phyloP scores from a whole-genome alignment of 192 early-diverging fungal species.

The Coemansia sp. region DNA sequence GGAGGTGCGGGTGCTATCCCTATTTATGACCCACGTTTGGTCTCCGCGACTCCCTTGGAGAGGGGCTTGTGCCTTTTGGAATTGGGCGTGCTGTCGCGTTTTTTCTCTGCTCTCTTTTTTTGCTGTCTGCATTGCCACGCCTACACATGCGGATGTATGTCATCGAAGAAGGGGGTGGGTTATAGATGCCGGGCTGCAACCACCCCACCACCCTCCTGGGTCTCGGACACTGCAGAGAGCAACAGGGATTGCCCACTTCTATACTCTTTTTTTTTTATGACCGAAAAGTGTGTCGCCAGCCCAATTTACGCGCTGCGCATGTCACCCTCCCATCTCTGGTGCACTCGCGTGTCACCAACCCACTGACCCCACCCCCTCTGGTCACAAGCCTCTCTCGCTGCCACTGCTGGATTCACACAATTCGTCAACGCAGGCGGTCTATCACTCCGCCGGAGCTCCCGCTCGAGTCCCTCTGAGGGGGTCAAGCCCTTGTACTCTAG shows the following conservation, averaged over 20 bases:
- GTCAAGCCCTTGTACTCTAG: neutral
- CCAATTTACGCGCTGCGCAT: conserved; percentile 11
- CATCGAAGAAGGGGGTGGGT: neutral
- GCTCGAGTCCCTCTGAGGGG: neutral
- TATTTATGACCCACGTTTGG: conserved; percentile 10
- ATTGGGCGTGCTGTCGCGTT: conserved; percentile 7
- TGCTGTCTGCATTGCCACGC: neutral
- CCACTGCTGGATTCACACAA: neutral
- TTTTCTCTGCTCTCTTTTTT: conserved; percentile 4
- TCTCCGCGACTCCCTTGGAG: neutral
- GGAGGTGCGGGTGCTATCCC: neutral
- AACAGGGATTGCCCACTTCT: conserved; percentile 2
- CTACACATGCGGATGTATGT: neutral
- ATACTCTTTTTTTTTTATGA: conserved; percentile 2
- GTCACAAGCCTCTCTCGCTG: conserved; percentile 3
- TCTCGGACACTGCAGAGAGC: neutral
- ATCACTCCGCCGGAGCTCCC: conserved; percentile 1
- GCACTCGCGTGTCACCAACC: neutral
- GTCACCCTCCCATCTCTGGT: neutral
- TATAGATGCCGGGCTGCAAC: neutral
- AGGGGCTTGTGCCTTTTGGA: neutral
- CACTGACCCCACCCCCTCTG: neutral
- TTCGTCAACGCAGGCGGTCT: neutral
- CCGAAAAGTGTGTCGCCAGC: neutral
- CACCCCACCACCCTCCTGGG: neutral